Base-by-base conservation (phyloP, 768 basidiomycete genomes). In the Amanita fuliginea region DNA sequence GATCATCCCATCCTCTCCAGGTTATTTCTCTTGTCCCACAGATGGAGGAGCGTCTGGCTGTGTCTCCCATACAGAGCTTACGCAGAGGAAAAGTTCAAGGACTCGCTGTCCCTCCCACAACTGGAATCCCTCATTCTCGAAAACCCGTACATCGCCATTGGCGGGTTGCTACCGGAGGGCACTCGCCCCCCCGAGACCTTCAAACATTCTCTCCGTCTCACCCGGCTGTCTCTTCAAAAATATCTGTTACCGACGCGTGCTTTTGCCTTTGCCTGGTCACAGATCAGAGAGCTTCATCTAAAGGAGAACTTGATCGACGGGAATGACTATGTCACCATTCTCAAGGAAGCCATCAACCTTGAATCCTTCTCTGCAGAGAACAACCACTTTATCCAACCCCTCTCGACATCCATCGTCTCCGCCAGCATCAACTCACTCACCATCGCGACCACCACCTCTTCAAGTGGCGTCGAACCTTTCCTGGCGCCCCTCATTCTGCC, bases 81-180 rank as follows among this genome's bases (percentile, higher is more conserved):
- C 9, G 1, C 22, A 24, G 46, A 39, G 18, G 21, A 24, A 11
- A 18, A 24, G 22, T 28, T 24, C 35, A 35, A n/a, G 18, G 10
- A 26, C 9, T 7, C 46, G 9, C n/a, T 37, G 10, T 26, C 46
- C n/a, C 46, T 47, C 8, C 35, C 46, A n/a, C 19, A 28, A 22
- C 35, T 47, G 35, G 46, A 47, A 24, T 39, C 34, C 5, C 46
- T 47, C 24, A 36, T 47, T 14, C 46, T 47, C 18, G 46, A 47
- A 22, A 37, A 16, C 35, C 46, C 46, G 0, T 24, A 39, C 21
- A 46, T 46, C 21, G 32, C 45, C 11, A 26, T 46, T 7, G 33
- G 45, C 19, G 46, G n/a, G 6, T 21, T 47, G 3, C 30, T 24
- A 21, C 46, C 35, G 28, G 46, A 36, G 13, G 34, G 46, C 26